Base-by-base conservation (phyloP, 2,329 filamentous ascomycete genomes). In the Malbranchea cinnamomea region DNA sequence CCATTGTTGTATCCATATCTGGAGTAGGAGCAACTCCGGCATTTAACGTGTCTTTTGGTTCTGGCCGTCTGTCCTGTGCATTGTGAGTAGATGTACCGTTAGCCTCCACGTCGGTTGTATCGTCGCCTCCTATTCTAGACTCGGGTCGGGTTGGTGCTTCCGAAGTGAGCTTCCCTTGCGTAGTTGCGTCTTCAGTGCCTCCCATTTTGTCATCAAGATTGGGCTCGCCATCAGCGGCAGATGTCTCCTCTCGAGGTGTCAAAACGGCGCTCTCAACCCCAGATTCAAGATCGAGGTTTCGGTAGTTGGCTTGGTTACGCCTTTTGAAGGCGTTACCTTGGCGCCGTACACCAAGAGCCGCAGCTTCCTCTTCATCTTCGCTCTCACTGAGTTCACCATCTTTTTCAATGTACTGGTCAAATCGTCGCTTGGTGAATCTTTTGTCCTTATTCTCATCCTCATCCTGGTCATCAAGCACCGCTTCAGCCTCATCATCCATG, bases 361-460 rank as follows among this genome's bases (percentile, higher is more conserved):
- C 53, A 29, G 51, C 52, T 54, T 83, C 71, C 7, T 92, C 83
- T 44, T 95, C 87, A 36, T 93, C 83, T 37, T 92, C 84, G 39
- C 81, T 91, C 24, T 89, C 80, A 35, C 84, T 80, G 24, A 85
- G 71, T 48, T 94, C 87, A 42, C 79, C 80, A 5, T 81, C 72
- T 34, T 80, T 72, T 31, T 74, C 69, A 15, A 83, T 68, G 28
- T 70, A 74, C 52, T 84, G 75, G 39, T 95, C 87, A 64, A 80
- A 84, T 39, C 76, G 71, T 20, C 81, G 76, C 52, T 89, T 71
- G 0, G 83, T 91, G 54, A 77, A 74, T 15, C 87, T 77, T 32
- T 70, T 70, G 48, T 95, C 87, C 43, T 81, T 78, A 50, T 89
- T 84, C 42, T 81, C 71, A 40, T 94, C 85, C 31, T 83, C 81